Conservation (phyloP, 2,329 filamentous ascomycete species). For the Xylariaceae sp. region DNA sequence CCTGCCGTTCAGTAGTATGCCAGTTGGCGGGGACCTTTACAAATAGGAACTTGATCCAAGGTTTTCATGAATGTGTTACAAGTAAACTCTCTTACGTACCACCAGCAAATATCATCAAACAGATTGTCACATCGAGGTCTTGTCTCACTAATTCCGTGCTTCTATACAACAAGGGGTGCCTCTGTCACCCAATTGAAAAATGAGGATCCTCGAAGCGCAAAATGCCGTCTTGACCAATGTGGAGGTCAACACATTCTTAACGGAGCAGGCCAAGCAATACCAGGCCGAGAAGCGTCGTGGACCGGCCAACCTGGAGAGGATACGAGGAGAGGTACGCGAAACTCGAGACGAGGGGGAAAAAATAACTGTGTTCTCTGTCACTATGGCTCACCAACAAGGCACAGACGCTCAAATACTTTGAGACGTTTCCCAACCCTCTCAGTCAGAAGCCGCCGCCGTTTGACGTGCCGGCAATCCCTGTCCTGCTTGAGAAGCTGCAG, state of each 20-base stretch:
- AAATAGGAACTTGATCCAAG: too few species aligned
- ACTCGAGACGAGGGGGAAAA: background rate
- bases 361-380: too few species aligned
- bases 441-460: conserved; percentile 51
- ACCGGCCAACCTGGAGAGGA: conserved; percentile 53
- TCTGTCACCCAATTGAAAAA: too few species aligned
- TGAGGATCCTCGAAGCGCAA: conserved; percentile 69
- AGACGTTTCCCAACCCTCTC: conserved; percentile 49
- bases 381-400: conserved; percentile 1
- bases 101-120: too few species aligned
- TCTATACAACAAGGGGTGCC: too few species aligned
- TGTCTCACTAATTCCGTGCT: too few species aligned
- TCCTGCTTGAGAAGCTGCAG: conserved; percentile 50
- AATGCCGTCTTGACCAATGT: conserved; percentile 66
- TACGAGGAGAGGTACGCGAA: conserved; percentile 56
- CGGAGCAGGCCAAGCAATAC: conserved; percentile 48
- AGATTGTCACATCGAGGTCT: too few species aligned
- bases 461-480: conserved; percentile 44
- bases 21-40: too few species aligned
- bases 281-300: conserved; percentile 46
- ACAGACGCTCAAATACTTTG: conserved; percentile 58
- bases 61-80: too few species aligned
- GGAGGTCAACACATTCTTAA: conserved; percentile 64
- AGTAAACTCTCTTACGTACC: too few species aligned
- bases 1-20: too few species aligned